Base-by-base conservation (phyloP, 2,329 filamentous ascomycete species). In the Geosmithia flava region DNA sequence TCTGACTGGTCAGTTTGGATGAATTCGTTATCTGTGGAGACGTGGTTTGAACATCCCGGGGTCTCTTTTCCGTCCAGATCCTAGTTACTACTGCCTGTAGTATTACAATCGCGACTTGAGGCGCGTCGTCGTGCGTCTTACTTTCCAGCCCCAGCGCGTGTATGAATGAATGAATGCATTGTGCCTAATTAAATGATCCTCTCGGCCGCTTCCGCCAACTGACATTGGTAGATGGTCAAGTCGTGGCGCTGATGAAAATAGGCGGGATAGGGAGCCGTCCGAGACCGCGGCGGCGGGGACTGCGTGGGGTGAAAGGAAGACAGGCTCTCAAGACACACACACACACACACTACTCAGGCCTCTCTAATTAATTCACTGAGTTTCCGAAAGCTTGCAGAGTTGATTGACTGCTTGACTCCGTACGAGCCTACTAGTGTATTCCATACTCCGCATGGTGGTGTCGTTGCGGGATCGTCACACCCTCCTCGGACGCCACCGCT, bases 11-110 rank as follows among this genome's bases (percentile, higher is more conserved):
- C 15, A 16, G 33, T 16, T 11, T 37, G 5, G 33, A 16, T 13
- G 16, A 19, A 11, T 20, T 42, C 33, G 37, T 47, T 47, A 47
- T 47, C 46, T 44, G 42, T 44, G 42, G 42, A 23, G 42, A 4
- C 42, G 42, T 16, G 3, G n/a, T 16, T 27, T 27, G 23, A 4
- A 27, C 23, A 27, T 8, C 8, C 23, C 23, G 23, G 23, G 23
- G 23, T 37, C 11, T 37, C 10, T 37, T 37, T 6, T 16, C 33
- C 33, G 33, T 7, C 33, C 33, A 16, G 33, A 30, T 6, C 29
- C 29, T 30, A 30, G 7, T 11, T 30, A 11, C n/a, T n/a, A n/a
- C n/a, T 27, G 4, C 23, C 8, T 27, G 23, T 27, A 27, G 23
- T 8, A 27, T 27, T 37, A 11, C 33, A 37, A 13, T 37, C 33